These are phyloP conservation scores for Spirogloea muscicola DNA, from an alignment of 139 green algal genomes.

Conservation along the genomic window DNA sequence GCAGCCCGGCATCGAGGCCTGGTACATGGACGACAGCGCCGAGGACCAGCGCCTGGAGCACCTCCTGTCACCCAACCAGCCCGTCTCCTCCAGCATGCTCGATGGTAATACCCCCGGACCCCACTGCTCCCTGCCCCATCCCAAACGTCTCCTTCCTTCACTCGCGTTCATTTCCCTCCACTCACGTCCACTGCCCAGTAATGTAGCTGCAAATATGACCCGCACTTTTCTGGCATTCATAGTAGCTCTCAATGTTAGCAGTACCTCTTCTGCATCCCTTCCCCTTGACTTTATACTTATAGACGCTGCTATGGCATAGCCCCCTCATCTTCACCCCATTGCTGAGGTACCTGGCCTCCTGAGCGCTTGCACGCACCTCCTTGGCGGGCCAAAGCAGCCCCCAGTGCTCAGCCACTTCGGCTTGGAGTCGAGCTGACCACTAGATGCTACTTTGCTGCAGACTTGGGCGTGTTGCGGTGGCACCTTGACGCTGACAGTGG, in stretches of 20 bases:
- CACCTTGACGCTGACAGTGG: slow-evolving; percentile 36
- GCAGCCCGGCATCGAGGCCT: background rate
- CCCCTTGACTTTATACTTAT: background rate
- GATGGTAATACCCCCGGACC: background rate
- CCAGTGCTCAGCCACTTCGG: background rate
- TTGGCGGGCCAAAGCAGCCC: background rate
- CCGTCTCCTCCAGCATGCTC: slow-evolving; percentile 22
- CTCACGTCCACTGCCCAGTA: no score
- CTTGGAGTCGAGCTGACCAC: no score
- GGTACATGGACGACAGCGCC: slow-evolving; percentile 27
- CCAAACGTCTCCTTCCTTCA: background rate
- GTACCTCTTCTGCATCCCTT: background rate
- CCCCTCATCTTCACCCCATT: background rate
- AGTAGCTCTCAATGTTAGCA: background rate
- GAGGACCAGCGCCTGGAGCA: slow-evolving; percentile 30
- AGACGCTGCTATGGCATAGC: background rate
- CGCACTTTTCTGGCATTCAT: background rate
- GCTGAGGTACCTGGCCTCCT: background rate
- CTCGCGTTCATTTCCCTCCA: background rate
- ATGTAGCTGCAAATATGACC: no score
- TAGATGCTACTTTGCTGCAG: slow-evolving; percentile 15
- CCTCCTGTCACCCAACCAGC: slow-evolving; percentile 27
- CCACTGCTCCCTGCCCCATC: background rate
- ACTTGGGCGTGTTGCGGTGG: slow-evolving; percentile 34
- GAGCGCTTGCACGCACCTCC: background rate